Evolutionary conservation across 2,329 filamentous ascomycete species (phyloP), one percentile per base, ranked within the genome.

Genomic region (Epichloe baconii): DNA sequence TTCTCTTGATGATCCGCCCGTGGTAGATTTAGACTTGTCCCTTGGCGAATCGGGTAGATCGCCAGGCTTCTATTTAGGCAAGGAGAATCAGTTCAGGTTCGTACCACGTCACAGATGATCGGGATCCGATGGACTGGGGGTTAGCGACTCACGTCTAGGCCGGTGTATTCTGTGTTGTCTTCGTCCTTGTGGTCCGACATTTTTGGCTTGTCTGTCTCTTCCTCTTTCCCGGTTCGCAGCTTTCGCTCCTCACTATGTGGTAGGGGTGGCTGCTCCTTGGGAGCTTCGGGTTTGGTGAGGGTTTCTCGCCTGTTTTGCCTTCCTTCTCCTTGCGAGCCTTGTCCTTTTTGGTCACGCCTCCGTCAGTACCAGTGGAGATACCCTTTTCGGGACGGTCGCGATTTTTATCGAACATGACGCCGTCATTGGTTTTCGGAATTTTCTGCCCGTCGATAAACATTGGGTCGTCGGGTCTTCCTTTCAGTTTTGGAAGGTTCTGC

Each of bases 381-480:
- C 90, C 91, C 64, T 89, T 78, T 64, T 89, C 90, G 4, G 90
- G 88, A 41, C 79, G 77, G 38, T 77, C 70, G 57, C 88, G 76
- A 63, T 86, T 78, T 56, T 85, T 86, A 66, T 96, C 90, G 62
- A 95, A 86, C 91, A 96, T 96, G 53, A 96, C 88, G 41, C 90
- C 88, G 64, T 95, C 81, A 58, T 83, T 82, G 54, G 71, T 72
- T 56, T 80, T 72, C 31, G 80, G 79, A 21, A 83, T 80, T 65
- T 75, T 78, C 61, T 76, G 76, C 57, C 79, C 80, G 49, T 82
- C 76, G 44, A 80, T 66, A 10, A 78, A 64, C 26, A 74, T 77
- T 46, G 72, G 71, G 53, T 80, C 76, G 37, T 64, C 60, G 1
- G 74, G 72, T n/a, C 73, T 69, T 52, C 75, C 74, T 58, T 76